Conservation (phyloP, 2,329 filamentous ascomycete genomes). For the Colletotrichum costaricense region DNA sequence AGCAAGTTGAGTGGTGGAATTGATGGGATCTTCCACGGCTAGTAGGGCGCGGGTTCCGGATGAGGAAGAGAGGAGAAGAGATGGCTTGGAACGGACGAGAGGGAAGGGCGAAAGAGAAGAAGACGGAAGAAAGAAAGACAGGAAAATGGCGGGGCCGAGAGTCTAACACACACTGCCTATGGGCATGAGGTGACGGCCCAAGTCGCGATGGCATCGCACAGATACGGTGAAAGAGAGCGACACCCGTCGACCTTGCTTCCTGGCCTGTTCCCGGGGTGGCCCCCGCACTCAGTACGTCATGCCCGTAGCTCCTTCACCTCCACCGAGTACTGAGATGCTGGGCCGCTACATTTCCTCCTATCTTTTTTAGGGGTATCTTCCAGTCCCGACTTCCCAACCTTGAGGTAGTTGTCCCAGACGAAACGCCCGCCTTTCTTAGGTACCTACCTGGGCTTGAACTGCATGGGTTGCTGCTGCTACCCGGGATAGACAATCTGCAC, state of each 20-base stretch:
- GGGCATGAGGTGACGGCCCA: background rate
- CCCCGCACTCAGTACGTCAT: conserved; percentile 34
- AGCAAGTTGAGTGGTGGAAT: conserved; percentile 10
- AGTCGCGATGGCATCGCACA: conserved; percentile 34
- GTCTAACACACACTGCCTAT: background rate
- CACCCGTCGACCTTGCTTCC: conserved; percentile 10
- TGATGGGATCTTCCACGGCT: conserved; percentile 20
- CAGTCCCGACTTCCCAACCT: background rate
- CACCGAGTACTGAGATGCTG: no score
- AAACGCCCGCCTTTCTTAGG: background rate
- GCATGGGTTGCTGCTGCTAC: background rate
- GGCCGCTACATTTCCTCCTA: conserved; percentile 12
- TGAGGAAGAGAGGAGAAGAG: background rate
- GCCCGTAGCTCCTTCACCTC: conserved; percentile 27
- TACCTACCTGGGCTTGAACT: no score
- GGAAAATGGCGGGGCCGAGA: background rate
- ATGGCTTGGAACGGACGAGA: background rate
- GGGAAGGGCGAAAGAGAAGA: background rate
- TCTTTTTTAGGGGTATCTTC: conserved; percentile 7
- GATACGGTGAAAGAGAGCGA: conserved; percentile 5
- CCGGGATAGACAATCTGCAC: background rate
- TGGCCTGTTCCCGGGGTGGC: conserved; percentile 4
- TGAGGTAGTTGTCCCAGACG: background rate
- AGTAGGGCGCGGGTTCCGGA: conserved; percentile 5
- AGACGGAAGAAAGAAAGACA: background rate